Evolutionary conservation across 805 yeast genomes (phyloP).

Genomic region (Metschnikowia lachancei): DNA sequence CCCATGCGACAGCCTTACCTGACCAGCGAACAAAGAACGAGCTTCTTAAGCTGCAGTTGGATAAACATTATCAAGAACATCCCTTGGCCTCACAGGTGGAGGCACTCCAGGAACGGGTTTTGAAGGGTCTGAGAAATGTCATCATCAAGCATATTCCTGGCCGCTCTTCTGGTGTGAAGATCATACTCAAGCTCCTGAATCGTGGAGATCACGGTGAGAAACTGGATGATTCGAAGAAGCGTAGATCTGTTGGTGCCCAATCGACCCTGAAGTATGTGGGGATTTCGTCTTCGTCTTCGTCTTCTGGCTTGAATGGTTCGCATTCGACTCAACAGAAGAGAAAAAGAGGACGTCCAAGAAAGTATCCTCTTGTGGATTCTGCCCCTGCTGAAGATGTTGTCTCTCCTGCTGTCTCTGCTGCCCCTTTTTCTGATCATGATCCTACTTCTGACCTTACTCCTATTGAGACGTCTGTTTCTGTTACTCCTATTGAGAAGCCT

Average conservation of each 20-base stretch:
- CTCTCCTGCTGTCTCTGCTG: too few relatives aligned
- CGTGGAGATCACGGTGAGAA: neutral
- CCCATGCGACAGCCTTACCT: conserved; percentile 8
- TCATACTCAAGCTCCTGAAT: conserved; percentile 15
- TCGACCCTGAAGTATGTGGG: neutral
- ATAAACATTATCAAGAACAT: conserved; percentile 32
- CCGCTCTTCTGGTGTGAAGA: conserved; percentile 14
- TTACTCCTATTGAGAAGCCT: too few relatives aligned
- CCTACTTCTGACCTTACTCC: neutral
- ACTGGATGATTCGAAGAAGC: neutral
- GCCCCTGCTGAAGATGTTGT: too few relatives aligned
- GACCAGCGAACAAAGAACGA: conserved; percentile 6
- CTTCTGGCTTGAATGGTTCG: neutral
- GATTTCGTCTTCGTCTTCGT: neutral
- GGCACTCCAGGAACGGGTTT: conserved; percentile 30
- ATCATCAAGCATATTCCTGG: conserved; percentile 15
- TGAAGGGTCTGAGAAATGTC: conserved; percentile 16
- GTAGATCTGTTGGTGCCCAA: neutral
- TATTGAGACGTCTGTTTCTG: neutral
- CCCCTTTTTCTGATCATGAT: too few relatives aligned
- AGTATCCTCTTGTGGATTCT: neutral
- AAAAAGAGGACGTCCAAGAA: neutral
- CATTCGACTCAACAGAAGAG: neutral
- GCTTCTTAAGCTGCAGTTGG: conserved; percentile 30
- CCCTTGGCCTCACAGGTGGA: conserved; percentile 40